A percentile compares a stretch with the other conserved stretches of the same genome.
Evolutionary conservation across 2,329 filamentous ascomycete species (phyloP).

Genomic region (Ophiostoma triangulosporum): DNA sequence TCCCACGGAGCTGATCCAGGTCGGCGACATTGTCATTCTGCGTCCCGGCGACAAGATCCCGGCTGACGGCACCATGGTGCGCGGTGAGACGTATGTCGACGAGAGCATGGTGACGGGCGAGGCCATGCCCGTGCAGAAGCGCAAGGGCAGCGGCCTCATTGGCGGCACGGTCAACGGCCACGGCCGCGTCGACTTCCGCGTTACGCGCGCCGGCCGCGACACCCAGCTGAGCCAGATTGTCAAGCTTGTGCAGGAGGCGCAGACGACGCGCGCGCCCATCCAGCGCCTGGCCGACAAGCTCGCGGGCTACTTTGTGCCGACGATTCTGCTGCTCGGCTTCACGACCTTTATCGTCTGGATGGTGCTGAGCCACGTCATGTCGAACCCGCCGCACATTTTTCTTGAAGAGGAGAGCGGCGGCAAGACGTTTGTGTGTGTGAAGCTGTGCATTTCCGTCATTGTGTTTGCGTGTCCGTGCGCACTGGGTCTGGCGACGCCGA

Average conservation of each 20-base stretch:
- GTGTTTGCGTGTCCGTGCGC: constrained; percentile 97
- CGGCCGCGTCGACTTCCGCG: constrained; percentile 80
- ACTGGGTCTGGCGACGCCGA: constrained; percentile 88
- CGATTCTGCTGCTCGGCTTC: constrained; percentile 72
- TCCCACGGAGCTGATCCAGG: constrained; percentile 85
- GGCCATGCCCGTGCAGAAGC: constrained; percentile 87
- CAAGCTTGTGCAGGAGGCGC: constrained; percentile 92
- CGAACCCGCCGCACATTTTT: constrained; percentile 82
- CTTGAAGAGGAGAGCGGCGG: constrained; percentile 67
- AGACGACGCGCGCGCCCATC: constrained; percentile 87
- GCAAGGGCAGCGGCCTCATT: constrained; percentile 64
- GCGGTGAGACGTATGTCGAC: constrained; percentile 85
- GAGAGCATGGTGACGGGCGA: constrained; percentile 99
- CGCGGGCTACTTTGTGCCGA: constrained; percentile 86
- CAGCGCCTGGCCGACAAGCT: constrained; percentile 83
- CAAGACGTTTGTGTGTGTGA: constrained; percentile 89
- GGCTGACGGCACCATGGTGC: constrained; percentile 74
- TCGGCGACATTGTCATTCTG: constrained; percentile 85
- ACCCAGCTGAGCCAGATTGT: constrained; percentile 98
- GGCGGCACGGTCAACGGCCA: constrained; percentile 93
- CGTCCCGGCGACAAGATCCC: constrained; percentile 94
- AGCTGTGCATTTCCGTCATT: constrained; percentile 96
- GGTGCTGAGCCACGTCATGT: constrained; percentile 75
- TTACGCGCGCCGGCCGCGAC: constrained; percentile 83
- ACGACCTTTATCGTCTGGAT: constrained; percentile 87